Evolutionary conservation across 768 basidiomycete genomes (phyloP).

Genomic region (Dacryopinax spathularia): DNA sequence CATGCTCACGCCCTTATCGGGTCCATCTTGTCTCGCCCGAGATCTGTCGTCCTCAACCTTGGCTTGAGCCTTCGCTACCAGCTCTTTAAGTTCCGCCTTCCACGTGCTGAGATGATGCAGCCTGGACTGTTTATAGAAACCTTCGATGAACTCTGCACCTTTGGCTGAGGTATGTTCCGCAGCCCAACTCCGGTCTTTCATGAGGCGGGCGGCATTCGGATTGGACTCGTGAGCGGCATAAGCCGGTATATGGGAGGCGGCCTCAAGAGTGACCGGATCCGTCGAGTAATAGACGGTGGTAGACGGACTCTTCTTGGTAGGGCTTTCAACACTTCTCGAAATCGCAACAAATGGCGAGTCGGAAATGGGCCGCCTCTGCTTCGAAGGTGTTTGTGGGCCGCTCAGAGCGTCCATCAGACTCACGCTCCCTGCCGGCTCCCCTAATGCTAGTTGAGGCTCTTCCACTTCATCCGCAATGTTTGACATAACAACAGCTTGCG

Average conservation of each 20-base stretch:
- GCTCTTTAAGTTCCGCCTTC: constrained; percentile 75
- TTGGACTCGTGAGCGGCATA: constrained; percentile 64
- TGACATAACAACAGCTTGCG: no score
- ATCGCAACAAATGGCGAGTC: background rate
- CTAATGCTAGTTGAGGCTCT: no score
- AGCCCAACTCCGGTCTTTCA: constrained; percentile 78
- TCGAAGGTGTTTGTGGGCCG: background rate
- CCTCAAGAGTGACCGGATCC: constrained; percentile 31
- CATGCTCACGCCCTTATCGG: constrained; percentile 19
- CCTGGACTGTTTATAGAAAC: constrained; percentile 65
- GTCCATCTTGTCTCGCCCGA: constrained; percentile 4
- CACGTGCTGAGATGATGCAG: constrained; percentile 85
- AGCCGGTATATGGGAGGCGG: constrained; percentile 36
- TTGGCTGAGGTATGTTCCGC: constrained; percentile 74
- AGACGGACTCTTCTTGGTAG: background rate
- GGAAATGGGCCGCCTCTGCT: background rate
- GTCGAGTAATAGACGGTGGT: constrained; percentile 16
- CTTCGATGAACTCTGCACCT: constrained; percentile 66
- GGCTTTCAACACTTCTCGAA: background rate
- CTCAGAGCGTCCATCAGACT: background rate
- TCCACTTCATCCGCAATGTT: no score
- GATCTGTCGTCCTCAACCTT: constrained; percentile 35
- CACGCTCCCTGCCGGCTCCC: background rate
- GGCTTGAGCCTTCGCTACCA: constrained; percentile 69
- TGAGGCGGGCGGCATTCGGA: constrained; percentile 55